Conservation (phyloP, 164 flowering plant species). For the Paratinospora sagittata region DNA sequence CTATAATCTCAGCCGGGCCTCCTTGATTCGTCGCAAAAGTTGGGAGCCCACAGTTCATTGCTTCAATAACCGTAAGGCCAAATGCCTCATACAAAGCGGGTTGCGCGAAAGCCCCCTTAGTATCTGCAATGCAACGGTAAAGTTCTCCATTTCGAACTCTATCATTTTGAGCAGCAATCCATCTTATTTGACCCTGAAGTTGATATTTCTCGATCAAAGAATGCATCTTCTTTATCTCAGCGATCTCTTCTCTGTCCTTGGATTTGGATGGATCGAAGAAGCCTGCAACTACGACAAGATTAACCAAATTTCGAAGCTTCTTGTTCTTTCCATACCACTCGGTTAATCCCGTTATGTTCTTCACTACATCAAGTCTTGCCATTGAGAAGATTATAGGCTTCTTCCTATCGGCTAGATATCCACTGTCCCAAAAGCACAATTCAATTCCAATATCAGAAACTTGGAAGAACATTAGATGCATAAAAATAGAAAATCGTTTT, state of each 20-base stretch:
- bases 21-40: slow-evolving; percentile 95
- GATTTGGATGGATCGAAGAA: slow-evolving; percentile 81
- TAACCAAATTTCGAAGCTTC: slow-evolving; percentile 59
- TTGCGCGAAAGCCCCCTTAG: slow-evolving; percentile 91
- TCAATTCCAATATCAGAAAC: slow-evolving; percentile 11
- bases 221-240: slow-evolving; percentile 88
- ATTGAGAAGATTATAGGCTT: slow-evolving; percentile 95
- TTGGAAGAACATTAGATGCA: not conserved
- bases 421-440: slow-evolving; percentile 41
- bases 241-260: slow-evolving; percentile 86
- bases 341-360: slow-evolving; percentile 73
- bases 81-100: slow-evolving; percentile 93
- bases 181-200: slow-evolving; percentile 73
- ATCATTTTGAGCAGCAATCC: slow-evolving; percentile 94
- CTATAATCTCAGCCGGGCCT: slow-evolving; percentile 91
- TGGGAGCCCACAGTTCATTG: slow-evolving; percentile 92
- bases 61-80: slow-evolving; percentile 91
- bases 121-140: slow-evolving; percentile 81
- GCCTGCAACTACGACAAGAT: slow-evolving; percentile 83
- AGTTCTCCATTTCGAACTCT: slow-evolving; percentile 73
- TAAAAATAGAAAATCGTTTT: too few species aligned
- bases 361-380: slow-evolving; percentile 95
- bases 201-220: slow-evolving; percentile 56
- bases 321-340: slow-evolving; percentile 92
- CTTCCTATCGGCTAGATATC: slow-evolving; percentile 64